Base-by-base conservation (phyloP, 768 basidiomycete species). In the Russula lepida region DNA sequence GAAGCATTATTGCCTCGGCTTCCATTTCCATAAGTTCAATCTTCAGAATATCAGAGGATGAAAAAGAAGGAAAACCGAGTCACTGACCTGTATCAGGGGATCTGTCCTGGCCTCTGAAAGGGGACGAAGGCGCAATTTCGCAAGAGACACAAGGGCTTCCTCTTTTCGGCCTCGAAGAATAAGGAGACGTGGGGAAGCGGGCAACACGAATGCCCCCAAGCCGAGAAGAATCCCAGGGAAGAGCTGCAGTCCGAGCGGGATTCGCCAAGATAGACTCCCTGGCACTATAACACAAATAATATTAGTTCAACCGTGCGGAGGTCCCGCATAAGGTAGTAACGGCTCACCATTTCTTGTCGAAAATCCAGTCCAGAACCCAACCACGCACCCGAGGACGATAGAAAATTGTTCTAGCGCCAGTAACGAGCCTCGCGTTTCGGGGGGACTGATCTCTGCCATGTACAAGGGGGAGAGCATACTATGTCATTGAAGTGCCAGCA, bases 331-430 rank as follows among this genome's bases (percentile, higher is more conserved):
- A 25, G 21, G 54, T 8, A 28, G n/a, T 30, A 2, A n/a, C 17
- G n/a, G 73, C 82, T 37, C 67, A 88, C 87, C 68, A 23, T 79
- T 71, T 15, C 89, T 82, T 0, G 89, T 92, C 47, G 81, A 68
- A 68, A 87, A 92, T 0, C 89, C 90, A 4, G 81, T 79, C 89
- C 90, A 92, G 67, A 92, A 92, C 2, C 89, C 89, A 15, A 88
- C 73, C 0, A 92, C 88, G 6, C 90, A 89, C 3, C 89, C 90
- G 0, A 86, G 73, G 15, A 92, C 89, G 53, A 92, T 92, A 21
- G 86, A 82, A 46, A 90, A 79, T 60, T 92, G 89, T 67, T 92
- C 89, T 3, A 92, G 75, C 1, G 88, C 84, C 73, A 91, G 78
- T 21, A 92, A 78, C 0, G 89, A 88, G 11, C 89, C 89, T 17